phyloP scores from a whole-genome alignment of 495 filamentous ascomycete species.

The Neurospora sp. region DNA sequence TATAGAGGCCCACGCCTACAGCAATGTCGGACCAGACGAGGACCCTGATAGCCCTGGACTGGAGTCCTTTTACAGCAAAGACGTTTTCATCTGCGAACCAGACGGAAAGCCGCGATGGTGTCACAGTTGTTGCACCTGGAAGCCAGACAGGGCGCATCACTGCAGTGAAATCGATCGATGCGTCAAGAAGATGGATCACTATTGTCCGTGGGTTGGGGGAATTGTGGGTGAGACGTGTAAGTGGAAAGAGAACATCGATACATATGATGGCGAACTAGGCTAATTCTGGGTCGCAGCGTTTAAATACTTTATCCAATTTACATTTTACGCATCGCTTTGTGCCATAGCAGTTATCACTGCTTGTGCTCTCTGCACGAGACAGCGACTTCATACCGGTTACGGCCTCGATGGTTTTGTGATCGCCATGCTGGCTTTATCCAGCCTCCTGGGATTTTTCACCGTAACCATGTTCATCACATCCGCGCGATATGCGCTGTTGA shows the following conservation, averaged over 20 bases:
- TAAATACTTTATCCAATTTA: constrained; percentile 88
- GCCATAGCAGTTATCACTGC: constrained; percentile 52
- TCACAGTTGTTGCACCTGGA: constrained; percentile 67
- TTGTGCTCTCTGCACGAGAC: constrained; percentile 23
- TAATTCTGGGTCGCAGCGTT: constrained; percentile 37
- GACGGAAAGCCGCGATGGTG: constrained; percentile 80
- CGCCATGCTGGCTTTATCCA: constrained; percentile 31
- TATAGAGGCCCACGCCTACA: background rate
- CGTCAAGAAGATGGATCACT: constrained; percentile 85
- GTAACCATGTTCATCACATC: constrained; percentile 63
- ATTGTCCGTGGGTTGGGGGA: constrained; percentile 91
- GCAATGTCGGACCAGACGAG: constrained; percentile 17
- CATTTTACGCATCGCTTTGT: constrained; percentile 57
- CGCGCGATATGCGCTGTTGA: constrained; percentile 54
- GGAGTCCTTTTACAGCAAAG: constrained; percentile 60
- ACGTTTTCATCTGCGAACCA: constrained; percentile 70
- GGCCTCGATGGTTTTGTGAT: constrained; percentile 29
- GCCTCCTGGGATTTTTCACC: constrained; percentile 67
- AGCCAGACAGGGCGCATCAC: constrained; percentile 77
- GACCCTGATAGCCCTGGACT: constrained; percentile 38
- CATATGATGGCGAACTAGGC: background rate
- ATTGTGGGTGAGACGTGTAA: constrained; percentile 66
- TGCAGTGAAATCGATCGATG: constrained; percentile 72
- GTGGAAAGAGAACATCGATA: constrained; percentile 4
- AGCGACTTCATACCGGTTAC: constrained; percentile 11